Evolutionary conservation across 257 asterid genomes (phyloP).

Genomic region (Salvia miltiorrhiza): DNA sequence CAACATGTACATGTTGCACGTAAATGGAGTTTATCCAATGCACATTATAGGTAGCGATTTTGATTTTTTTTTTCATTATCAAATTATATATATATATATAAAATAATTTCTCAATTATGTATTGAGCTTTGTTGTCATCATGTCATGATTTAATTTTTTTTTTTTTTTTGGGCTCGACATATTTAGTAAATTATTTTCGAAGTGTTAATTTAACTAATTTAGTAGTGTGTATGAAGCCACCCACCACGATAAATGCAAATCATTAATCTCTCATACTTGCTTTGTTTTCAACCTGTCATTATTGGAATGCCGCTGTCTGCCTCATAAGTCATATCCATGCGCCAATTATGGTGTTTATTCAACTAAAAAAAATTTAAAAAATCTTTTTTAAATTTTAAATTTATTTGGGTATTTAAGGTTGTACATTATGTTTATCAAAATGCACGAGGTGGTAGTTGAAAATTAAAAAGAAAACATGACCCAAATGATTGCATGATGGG

Average conservation of each 20-base stretch:
- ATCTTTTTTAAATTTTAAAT: not conserved
- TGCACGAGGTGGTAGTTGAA: slow-evolving; percentile 11
- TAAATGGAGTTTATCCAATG: too few species aligned
- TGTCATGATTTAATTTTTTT: too few species aligned
- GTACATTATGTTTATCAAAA: not conserved
- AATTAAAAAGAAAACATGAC: not conserved
- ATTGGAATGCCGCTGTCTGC: slow-evolving; percentile 12
- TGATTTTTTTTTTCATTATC: too few species aligned
- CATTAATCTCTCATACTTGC: slow-evolving; percentile 16
- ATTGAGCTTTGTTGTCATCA: too few species aligned
- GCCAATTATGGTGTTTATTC: slow-evolving; percentile 17
- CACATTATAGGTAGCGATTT: too few species aligned
- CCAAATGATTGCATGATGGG: not conserved
- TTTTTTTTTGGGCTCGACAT: not conserved
- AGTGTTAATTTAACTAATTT: not conserved
- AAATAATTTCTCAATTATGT: too few species aligned
- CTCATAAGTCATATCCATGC: slow-evolving; percentile 25
- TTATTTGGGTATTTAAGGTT: not conserved
- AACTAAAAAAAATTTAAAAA: not conserved
- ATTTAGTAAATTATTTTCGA: too few species aligned
- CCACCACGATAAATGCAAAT: slow-evolving; percentile 26
- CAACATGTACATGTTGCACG: too few species aligned
- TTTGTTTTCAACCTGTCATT: not conserved
- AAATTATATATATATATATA: too few species aligned
- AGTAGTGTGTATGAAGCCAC: slow-evolving; percentile 23